Evolutionary conservation across 352 stramenopile genomes (phyloP).

Genomic region (Phytophthora litchii): DNA sequence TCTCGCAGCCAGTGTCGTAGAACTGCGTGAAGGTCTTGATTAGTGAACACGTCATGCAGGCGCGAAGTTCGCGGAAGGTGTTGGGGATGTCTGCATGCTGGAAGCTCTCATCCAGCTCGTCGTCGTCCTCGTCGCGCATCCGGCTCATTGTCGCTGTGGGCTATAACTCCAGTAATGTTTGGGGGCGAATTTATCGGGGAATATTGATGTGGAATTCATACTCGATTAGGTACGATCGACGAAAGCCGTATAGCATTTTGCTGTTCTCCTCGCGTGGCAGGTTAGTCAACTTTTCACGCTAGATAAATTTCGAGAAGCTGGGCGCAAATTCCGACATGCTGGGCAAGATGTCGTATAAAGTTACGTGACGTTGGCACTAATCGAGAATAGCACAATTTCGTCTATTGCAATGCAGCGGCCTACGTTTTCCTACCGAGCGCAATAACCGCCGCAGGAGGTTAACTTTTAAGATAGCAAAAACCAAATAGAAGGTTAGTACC

Average conservation of each 20-base stretch:
- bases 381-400: too few relatives aligned
- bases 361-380: too few relatives aligned
- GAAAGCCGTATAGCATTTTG: background rate
- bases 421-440: too few relatives aligned
- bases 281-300: too few relatives aligned
- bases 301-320: too few relatives aligned
- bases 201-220: background rate
- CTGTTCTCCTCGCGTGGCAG: too few relatives aligned
- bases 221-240: constrained; percentile 7
- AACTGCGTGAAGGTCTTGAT: constrained; percentile 92
- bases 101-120: constrained; percentile 80
- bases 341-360: too few relatives aligned
- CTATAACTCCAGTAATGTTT: constrained; percentile 3
- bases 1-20: constrained; percentile 91
- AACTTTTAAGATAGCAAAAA: too few relatives aligned
- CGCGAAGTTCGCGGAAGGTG: constrained; percentile 87
- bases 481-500: too few relatives aligned
- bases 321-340: too few relatives aligned
- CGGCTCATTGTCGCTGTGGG: constrained; percentile 41
- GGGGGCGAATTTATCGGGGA: background rate
- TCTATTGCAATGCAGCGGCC: too few relatives aligned
- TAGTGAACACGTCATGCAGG: constrained; percentile 90
- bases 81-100: constrained; percentile 88
- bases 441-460: too few relatives aligned
- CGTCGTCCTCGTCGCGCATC: constrained; percentile 79